Percentiles rank a stretch among this genome's conserved stretches.
phyloP scores from a whole-genome alignment of 805 yeast genomes.

The Ogataea angusta region DNA sequence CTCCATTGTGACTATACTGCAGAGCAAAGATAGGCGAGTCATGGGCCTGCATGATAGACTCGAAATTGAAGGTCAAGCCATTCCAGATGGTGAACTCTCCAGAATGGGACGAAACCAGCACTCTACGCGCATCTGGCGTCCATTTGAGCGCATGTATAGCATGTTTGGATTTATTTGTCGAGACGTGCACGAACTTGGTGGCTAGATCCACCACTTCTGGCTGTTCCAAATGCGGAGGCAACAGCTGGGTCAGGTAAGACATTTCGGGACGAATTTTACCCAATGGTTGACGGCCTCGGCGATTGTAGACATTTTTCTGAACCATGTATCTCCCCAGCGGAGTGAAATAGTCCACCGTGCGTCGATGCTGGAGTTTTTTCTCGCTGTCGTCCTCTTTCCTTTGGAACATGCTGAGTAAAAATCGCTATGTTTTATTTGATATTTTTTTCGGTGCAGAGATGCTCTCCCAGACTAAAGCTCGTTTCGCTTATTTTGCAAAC shows the following conservation, averaged over 20 bases:
- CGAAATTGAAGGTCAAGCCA: constrained; percentile 92
- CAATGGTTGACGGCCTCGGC: constrained; percentile 34
- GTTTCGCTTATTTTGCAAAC: neutral
- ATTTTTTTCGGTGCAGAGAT: constrained; percentile 6
- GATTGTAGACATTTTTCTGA: constrained; percentile 42
- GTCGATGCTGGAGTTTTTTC: constrained; percentile 40
- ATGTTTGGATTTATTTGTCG: constrained; percentile 88
- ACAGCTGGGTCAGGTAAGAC: constrained; percentile 56
- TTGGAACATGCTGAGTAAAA: constrained; percentile 3
- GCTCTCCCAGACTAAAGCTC: neutral
- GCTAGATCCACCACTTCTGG: constrained; percentile 59
- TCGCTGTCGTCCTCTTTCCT: constrained; percentile 17
- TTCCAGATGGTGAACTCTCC: constrained; percentile 98
- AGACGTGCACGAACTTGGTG: constrained; percentile 83
- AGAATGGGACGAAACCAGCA: constrained; percentile 83
- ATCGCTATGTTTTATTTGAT: neutral
- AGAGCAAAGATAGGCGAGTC: constrained; percentile 82
- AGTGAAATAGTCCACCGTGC: constrained; percentile 78
- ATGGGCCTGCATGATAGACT: constrained; percentile 98
- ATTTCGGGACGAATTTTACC: constrained; percentile 67
- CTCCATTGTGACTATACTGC: constrained; percentile 83
- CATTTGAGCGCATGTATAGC: constrained; percentile 86
- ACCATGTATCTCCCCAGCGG: constrained; percentile 63
- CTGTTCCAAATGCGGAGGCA: constrained; percentile 56
- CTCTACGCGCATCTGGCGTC: constrained; percentile 95